A percentile compares a stretch with the other conserved stretches of the same genome.
These are phyloP conservation scores for Erodium maritimum DNA, from an alignment of 345 rosid genomes.

Conservation along the genomic window DNA sequence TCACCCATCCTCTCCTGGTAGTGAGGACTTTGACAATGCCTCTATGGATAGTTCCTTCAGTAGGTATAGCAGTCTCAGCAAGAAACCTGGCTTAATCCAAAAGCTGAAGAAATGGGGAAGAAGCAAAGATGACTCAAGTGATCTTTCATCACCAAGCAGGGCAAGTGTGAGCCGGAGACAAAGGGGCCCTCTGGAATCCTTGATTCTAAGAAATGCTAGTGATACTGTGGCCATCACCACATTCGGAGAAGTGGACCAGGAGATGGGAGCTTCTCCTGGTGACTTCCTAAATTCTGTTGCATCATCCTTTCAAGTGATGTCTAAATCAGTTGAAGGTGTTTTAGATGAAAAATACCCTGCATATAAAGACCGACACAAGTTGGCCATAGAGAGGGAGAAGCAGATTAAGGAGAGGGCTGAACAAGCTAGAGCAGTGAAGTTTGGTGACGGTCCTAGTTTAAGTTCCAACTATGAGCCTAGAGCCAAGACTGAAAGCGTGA, in stretches of 20 bases:
- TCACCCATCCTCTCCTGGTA: conserved; percentile 9
- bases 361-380: conserved; percentile 79
- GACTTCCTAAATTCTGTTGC: conserved; percentile 55
- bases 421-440: conserved; percentile 63
- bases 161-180: conserved; percentile 10
- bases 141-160: conserved; percentile 34
- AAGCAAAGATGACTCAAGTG: conserved; percentile 9
- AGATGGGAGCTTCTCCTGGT: conserved; percentile 40
- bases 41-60: conserved; percentile 12
- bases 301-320: conserved; percentile 77
- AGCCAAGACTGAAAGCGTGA: conserved; percentile 18
- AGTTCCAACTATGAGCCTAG: conserved; percentile 17
- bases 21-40: conserved; percentile 5
- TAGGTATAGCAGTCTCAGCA: conserved; percentile 12
- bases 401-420: conserved; percentile 70
- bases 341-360: conserved; percentile 83
- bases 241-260: conserved; percentile 64
- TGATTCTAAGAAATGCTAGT: conserved; percentile 83
- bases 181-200: conserved; percentile 77
- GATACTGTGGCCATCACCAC: conserved; percentile 75
- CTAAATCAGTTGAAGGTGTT: conserved; percentile 72
- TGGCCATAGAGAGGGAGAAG: conserved; percentile 86
- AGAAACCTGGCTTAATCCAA: conserved; percentile 12
- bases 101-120: conserved; percentile 12
- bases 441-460: conserved; percentile 23